Evolutionary conservation across 1,139 yeast genomes (phyloP).

Genomic region (Arxiozyma bovina): DNA sequence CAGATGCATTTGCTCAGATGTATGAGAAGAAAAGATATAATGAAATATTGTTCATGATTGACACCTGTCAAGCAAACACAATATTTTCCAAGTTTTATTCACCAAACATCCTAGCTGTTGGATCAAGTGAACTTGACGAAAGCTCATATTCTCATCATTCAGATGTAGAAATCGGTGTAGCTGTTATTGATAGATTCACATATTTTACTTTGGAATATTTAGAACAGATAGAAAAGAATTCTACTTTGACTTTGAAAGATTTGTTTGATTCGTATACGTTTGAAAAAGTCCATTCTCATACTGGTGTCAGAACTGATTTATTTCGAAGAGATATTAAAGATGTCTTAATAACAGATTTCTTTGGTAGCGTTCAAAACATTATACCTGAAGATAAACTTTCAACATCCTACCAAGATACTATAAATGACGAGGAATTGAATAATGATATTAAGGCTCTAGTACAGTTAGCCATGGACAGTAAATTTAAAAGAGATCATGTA

Average conservation of each 20-base stretch:
- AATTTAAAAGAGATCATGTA: neutral
- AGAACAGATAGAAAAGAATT: constrained; percentile 69
- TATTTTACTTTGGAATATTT: constrained; percentile 83
- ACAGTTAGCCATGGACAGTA: neutral
- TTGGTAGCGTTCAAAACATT: constrained; percentile 85
- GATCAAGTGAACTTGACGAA: constrained; percentile 84
- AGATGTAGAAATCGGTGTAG: constrained; percentile 92
- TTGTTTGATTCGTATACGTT: constrained; percentile 76
- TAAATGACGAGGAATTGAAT: constrained; percentile 2
- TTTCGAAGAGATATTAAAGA: constrained; percentile 59
- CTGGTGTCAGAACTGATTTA: constrained; percentile 81
- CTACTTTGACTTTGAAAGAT: constrained; percentile 68
- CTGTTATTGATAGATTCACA: constrained; percentile 93
- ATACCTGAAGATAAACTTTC: constrained; percentile 41
- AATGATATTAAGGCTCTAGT: constrained; percentile 2
- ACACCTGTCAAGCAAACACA: constrained; percentile 97
- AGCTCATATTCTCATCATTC: constrained; percentile 94
- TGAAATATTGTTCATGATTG: constrained; percentile 94
- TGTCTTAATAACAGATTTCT: constrained; percentile 82
- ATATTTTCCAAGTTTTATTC: constrained; percentile 91
- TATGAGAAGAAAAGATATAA: constrained; percentile 89
- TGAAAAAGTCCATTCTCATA: constrained; percentile 80
- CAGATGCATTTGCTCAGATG: constrained; percentile 97
- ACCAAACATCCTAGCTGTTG: constrained; percentile 88
- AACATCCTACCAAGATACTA: neutral